Base-by-base conservation (phyloP, 768 basidiomycete species). In the Chiua virens region DNA sequence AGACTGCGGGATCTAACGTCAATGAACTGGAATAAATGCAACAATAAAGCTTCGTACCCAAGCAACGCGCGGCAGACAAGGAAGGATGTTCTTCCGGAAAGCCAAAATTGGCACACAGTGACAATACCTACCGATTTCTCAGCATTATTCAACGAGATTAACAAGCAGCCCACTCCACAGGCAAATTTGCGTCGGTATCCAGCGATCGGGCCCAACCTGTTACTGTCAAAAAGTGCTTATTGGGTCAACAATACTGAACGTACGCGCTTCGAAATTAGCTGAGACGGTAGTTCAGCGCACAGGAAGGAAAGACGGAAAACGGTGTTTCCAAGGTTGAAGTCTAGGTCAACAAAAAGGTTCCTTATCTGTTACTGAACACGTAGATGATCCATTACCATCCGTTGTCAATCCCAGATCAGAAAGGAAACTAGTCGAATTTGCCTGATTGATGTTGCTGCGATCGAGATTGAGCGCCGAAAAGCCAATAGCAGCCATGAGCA, bases 161-260 rank as follows among this genome's bases (percentile, higher is more conserved):
- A 11, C 10, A 23, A 5, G 5, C 4, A 18, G 38, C 54, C 48
- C 28, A 67, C 78, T 76, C 80, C 80, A 82, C 17, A 75, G 52
- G 45, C 76, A 78, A 69, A 83, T 80, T 61, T 83, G 81, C 2
- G 73, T 75, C 7, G 82, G 80, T 63, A 83, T 82, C 82, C 80
- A 85, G 22, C 79, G 75, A 63, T 86, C 83, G 4, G 83, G 82
- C 3, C 84, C 83, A 34, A 82, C 54, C 78, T 80, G 21, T 37
- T 42, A 27, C 15, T n/a, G 18, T 48, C 43, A 57, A 18, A 30
- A 13, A 14, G 30, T 28, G n/a, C 25, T 25, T 11, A 37, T 13
- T 34, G 39, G 11, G 34, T 2, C 39, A 35, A 30, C 28, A 18
- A 42, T 8, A 36, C 13, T 15, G 2, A n/a, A 62, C 73, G 40